These are phyloP conservation scores for Carex kokanica DNA, from an alignment of 176 grass and related monocot genomes.

Conservation along the genomic window DNA sequence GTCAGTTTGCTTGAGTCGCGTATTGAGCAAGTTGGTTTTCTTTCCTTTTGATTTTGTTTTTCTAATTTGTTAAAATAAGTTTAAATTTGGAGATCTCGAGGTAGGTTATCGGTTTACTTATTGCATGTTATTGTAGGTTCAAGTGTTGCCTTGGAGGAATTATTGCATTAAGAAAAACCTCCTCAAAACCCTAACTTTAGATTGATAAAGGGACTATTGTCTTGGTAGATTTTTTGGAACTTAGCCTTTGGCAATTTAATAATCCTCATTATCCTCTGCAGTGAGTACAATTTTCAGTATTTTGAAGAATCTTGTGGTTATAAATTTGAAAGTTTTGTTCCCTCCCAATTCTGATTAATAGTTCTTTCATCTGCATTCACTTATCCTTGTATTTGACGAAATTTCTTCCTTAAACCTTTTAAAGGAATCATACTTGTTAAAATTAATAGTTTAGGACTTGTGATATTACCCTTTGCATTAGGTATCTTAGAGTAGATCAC, in stretches of 20 bases:
- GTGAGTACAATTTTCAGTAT: too few relatives aligned
- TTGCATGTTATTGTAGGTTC: not conserved
- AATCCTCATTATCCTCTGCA: not conserved
- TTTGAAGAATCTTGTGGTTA: too few relatives aligned
- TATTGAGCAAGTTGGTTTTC: conserved; percentile 14
- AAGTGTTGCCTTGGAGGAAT: not conserved
- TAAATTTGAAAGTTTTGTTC: not conserved
- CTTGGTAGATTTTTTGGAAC: not conserved
- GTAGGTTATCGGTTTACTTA: not conserved
- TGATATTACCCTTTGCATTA: too few relatives aligned
- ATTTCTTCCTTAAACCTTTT: not conserved
- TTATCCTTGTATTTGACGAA: not conserved
- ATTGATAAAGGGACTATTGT: not conserved
- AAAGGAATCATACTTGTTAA: not conserved
- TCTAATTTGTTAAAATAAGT: not conserved
- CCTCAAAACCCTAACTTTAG: conserved; percentile 9
- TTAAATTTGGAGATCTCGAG: not conserved
- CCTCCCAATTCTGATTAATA: not conserved
- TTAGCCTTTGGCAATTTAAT: not conserved
- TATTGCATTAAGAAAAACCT: not conserved
- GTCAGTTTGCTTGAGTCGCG: not conserved
- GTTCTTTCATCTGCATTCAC: not conserved
- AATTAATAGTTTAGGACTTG: too few relatives aligned
- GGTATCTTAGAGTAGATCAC: not conserved
- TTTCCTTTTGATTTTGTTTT: not conserved